These are phyloP conservation scores for Tylopilus rubrobrunneus DNA, from an alignment of 768 basidiomycete genomes.

Conservation along the genomic window DNA sequence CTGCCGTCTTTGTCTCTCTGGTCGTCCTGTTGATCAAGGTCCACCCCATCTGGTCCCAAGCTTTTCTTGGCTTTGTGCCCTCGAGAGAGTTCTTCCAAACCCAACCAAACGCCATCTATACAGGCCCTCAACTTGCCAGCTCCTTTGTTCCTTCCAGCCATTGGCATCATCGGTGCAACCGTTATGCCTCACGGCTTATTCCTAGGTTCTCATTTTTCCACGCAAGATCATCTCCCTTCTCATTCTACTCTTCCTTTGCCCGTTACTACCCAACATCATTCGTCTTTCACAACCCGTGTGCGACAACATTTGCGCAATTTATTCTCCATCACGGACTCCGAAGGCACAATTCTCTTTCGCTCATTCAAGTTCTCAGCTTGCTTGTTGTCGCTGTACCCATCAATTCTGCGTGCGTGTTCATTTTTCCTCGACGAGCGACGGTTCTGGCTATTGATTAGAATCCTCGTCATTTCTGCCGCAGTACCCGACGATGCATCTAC, in stretches of 20 bases:
- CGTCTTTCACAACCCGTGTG: neutral
- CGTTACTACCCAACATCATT: neutral
- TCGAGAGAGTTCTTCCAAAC: neutral
- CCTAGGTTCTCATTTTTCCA: neutral
- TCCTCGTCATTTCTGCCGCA: neutral
- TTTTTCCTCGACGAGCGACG: neutral
- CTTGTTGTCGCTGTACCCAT: neutral
- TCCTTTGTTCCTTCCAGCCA: neutral
- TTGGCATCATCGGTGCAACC: neutral
- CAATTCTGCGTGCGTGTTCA: neutral
- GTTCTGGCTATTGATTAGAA: neutral
- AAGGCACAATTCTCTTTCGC: neutral
- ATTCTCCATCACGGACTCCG: neutral
- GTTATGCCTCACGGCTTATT: neutral
- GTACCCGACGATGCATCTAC: neutral
- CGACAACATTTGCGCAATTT: neutral
- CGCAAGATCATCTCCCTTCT: neutral
- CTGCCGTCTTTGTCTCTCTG: neutral
- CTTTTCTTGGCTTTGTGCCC: neutral
- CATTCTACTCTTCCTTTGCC: neutral
- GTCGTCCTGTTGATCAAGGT: neutral
- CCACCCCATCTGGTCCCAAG: neutral
- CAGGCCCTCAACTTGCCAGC: neutral
- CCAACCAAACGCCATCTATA: neutral
- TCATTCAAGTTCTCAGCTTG: neutral